Evolutionary conservation across 2,329 filamentous ascomycete species (phyloP).

Genomic region (Trichoderma sp.): DNA sequence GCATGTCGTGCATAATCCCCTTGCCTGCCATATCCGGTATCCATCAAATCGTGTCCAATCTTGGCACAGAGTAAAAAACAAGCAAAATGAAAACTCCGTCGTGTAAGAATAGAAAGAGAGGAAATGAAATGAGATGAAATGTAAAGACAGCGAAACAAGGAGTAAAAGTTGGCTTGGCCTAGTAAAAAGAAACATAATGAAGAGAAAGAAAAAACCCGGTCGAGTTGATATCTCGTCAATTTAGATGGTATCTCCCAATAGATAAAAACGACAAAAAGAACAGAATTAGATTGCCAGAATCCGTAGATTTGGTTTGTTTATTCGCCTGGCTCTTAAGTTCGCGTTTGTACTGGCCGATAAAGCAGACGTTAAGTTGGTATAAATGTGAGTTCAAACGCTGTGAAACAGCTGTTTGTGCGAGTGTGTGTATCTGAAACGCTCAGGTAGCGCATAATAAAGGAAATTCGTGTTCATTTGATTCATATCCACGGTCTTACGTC

Average conservation of each 20-base stretch:
- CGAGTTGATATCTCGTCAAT: constrained; percentile 7
- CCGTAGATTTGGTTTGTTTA: background rate
- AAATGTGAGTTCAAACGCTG: background rate
- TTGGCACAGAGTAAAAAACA: constrained; percentile 11
- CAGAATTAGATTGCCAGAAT: background rate
- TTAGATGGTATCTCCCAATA: background rate
- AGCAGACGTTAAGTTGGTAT: background rate
- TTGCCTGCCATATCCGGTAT: constrained; percentile 8
- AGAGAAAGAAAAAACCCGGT: constrained; percentile 2
- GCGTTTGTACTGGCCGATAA: background rate
- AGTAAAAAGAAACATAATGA: background rate
- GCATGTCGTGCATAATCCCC: constrained; percentile 12
- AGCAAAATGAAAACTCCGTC: constrained; percentile 5
- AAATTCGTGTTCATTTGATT: background rate
- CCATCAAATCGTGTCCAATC: constrained; percentile 7
- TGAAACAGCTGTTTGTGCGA: background rate
- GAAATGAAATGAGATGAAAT: background rate
- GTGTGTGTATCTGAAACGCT: background rate
- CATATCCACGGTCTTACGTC: constrained; percentile 13
- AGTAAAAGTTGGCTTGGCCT: background rate
- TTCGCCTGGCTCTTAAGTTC: background rate
- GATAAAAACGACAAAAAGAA: constrained; percentile 7
- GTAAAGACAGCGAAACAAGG: background rate
- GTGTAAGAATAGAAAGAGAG: background rate
- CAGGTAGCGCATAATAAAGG: background rate